Base-by-base conservation (phyloP, 75 land plant genomes). In the Pinus tabuliformis region DNA sequence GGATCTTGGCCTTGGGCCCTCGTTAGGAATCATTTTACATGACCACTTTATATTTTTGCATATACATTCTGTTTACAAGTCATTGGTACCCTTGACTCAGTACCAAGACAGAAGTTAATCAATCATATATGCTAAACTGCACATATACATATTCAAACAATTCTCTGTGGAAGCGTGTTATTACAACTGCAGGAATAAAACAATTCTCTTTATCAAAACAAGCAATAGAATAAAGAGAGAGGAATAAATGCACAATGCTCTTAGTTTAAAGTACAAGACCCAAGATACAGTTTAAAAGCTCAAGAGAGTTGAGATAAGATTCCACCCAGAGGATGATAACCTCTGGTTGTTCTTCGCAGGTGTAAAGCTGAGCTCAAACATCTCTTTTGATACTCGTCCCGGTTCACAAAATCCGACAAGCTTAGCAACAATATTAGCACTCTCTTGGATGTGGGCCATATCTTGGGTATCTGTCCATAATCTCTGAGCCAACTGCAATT, bases 311-410 rank as follows among this genome's bases (percentile, higher is more conserved):
- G 85, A 76, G 59, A 83, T 70, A 16, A 68, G 70, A 56, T 70
- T 82, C 78, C 85, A 76, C 22, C 85, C 83, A 52, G 71, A 81
- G 73, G 70, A 39, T 52, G 22, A 56, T 57, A 73, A 82, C 77
- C 83, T 85, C 49, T 82, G 72, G 22, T 42, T 76, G 18, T 39
- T 14, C 18, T 21, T 76, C 15, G 56, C 79, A 5, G 84, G 83
- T 45, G 84, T 37, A 70, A 92, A 90, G 59, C 73, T 93, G 54
- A 93, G 89, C 58, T 83, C 90, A 80, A 93, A 93, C 96, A 96
- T 96, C 85, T 96, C 99, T 79, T 86, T 91, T 22, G 88, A 78
- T 26, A 68, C 85, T 39, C 76, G 81, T 30, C 87, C 90, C 49
- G 79, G 73, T 63, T 85, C 88, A 42, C 84, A 82, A 61, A 89